Base-by-base conservation (phyloP, 495 filamentous ascomycete genomes). In the Bryoglossum gracile region DNA sequence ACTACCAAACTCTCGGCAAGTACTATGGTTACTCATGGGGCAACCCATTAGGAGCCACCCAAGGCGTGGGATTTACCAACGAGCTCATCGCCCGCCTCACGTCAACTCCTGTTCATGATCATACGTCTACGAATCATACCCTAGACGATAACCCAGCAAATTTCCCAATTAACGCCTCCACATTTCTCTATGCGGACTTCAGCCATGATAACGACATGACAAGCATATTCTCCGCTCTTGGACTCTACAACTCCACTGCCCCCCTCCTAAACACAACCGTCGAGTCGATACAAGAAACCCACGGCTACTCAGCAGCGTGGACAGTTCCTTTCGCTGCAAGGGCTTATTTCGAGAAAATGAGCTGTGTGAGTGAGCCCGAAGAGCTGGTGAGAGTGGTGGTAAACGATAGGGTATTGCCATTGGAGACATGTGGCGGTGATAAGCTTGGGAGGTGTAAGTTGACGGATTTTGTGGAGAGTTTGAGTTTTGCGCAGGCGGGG, bases 181-280 rank as follows among this genome's bases (percentile, higher is more conserved):
- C 43, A 4, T n/a, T 50, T 4, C 62, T 92, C 3, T 95, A 88
- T 51, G 87, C 86, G 0, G 89, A 95, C 64, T 94, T 95, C 60
- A 83, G 80, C 17, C 89, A 95, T 58, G 89, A 95, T 64, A 94
- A 92, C 60, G 80, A 84, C 50, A 83, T 94, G 78, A 77, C 78
- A 11, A 70, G 71, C 14, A 77, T 89, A 24, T 82, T 85, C 63
- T 75, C 75, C 14, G 86, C 87, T 0, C 57, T 95, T 49, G 83
- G 87, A 0, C 53, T 94, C 44, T 92, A 86, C 60, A 83, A 87
- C 26, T 61, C 56, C 18, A 84, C 79, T 0, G 32, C 21, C 18
- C 64, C 67, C 0, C 63, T 83, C 1, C 67, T 70, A 0, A 70
- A 65, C 28, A 71, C 75, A 63, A 72, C 13, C 57, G 76, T 16